Base-by-base conservation (phyloP, 2,329 filamentous ascomycete species). In the Xylariales sp. region DNA sequence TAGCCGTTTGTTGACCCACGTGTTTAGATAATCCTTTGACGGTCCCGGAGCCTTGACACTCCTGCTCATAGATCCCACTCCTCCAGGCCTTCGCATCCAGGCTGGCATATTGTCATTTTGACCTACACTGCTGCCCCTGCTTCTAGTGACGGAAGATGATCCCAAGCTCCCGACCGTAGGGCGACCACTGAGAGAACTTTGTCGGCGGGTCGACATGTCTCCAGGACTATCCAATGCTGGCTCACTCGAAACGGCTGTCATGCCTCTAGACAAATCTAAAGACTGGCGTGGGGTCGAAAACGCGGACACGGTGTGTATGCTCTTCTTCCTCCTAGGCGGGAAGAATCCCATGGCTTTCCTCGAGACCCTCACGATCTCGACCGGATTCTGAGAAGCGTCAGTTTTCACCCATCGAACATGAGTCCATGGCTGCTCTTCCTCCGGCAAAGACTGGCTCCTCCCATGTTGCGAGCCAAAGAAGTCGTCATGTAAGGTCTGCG, bases 401-500 rank as follows among this genome's bases (percentile, higher is more conserved):
- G 96, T 74, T 21, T 84, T 71, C 1, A 95, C 87, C 88, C 89
- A 96, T 33, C 87, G 83, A 44, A 95, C 88, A 63, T 96, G 89
- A 45, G 78, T 84, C 87, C 88, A 95, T 4, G 80, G 78, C 34
- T 67, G 73, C 37, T 86, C 84, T 21, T 74, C 66, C n/a, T 82
- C 77, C 24, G 48, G 48, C 10, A 56, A 45, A 18, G 55, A 55
- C 19, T 54, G 47, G 18, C 51, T 46, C 15, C 58, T 62, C 12
- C 56, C 59, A 39, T 67, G 64, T n/a, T 56, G 43, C 21, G 61
- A 53, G 20, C 59, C 60, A 36, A 73, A 73, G 50, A 66, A 72
- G 38, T 69, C 66, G 38, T 66, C 63, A 20, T 66, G 59, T 2
- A 57, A 42, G 6, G 50, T 47, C 24, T 60, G 58, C 31, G 46